phyloP scores from a whole-genome alignment of 2,329 filamentous ascomycete species.

The Neofusicoccum cordaticola region DNA sequence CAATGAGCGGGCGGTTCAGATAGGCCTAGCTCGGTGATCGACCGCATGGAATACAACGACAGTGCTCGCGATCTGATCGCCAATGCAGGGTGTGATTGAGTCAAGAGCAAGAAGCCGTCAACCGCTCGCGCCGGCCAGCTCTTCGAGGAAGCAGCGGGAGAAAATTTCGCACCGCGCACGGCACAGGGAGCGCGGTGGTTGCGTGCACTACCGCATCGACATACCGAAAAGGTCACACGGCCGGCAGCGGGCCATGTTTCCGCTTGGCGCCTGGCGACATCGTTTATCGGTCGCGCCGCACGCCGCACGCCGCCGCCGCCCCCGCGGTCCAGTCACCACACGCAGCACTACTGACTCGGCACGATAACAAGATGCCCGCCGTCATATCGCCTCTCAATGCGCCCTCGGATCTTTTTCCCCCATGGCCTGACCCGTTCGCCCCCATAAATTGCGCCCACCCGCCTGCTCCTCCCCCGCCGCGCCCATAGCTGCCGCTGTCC shows the following conservation, averaged over 20 bases:
- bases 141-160: not conserved
- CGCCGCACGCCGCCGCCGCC: slow-evolving; percentile 8
- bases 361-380: slow-evolving; percentile 12
- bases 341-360: slow-evolving; percentile 5
- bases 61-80: slow-evolving; percentile 11
- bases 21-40: slow-evolving; percentile 7
- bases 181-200: not conserved
- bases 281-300: not conserved
- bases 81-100: slow-evolving; percentile 4
- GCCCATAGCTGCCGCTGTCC: not conserved
- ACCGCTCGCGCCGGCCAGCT: not conserved
- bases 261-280: not conserved
- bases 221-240: slow-evolving; percentile 1
- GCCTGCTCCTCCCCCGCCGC: not conserved
- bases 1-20: not conserved
- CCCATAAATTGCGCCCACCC: not conserved
- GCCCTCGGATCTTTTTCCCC: not conserved
- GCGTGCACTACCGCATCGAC: not conserved
- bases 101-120: not conserved
- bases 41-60: not conserved
- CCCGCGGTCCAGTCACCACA: slow-evolving; percentile 11
- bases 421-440: not conserved
- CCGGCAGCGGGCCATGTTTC: not conserved
- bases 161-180: not conserved
- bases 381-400: not conserved